Conservation (phyloP, 371 early-diverging fungal genomes). For the Mucor racemosus region DNA sequence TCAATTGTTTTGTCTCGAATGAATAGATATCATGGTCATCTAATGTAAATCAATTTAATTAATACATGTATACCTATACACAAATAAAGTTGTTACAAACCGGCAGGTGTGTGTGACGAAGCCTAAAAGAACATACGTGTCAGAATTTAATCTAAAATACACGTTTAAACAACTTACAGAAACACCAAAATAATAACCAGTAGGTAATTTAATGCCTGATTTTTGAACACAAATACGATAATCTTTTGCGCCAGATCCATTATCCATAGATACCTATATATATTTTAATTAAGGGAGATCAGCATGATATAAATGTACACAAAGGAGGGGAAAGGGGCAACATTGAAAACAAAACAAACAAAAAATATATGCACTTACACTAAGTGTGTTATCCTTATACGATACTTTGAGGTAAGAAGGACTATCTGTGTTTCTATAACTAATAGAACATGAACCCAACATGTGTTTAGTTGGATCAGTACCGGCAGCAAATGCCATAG, state of each 20-base stretch:
- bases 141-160: not conserved
- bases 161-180: constrained; percentile 50
- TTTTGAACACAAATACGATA: constrained; percentile 69
- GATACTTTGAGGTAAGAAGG: constrained; percentile 69
- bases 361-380: constrained; percentile 40
- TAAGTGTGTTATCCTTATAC: constrained; percentile 64
- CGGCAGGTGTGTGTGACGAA: constrained; percentile 43
- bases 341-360: not conserved
- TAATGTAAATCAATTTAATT: constrained; percentile 17
- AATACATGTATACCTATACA: not conserved
- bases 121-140: constrained; percentile 29
- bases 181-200: constrained; percentile 83
- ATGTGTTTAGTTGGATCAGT: constrained; percentile 53
- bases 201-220: constrained; percentile 66
- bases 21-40: constrained; percentile 85
- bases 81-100: constrained; percentile 20
- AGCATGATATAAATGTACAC: not conserved
- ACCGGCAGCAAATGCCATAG: constrained; percentile 46
- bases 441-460: constrained; percentile 71
- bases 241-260: constrained; percentile 48
- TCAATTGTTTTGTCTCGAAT: constrained; percentile 76
- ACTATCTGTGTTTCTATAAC: constrained; percentile 70
- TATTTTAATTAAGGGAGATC: not conserved
- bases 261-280: constrained; percentile 67
- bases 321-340: not conserved